phyloP scores from a whole-genome alignment of 306 rosid genomes.

The Malus asiatica region DNA sequence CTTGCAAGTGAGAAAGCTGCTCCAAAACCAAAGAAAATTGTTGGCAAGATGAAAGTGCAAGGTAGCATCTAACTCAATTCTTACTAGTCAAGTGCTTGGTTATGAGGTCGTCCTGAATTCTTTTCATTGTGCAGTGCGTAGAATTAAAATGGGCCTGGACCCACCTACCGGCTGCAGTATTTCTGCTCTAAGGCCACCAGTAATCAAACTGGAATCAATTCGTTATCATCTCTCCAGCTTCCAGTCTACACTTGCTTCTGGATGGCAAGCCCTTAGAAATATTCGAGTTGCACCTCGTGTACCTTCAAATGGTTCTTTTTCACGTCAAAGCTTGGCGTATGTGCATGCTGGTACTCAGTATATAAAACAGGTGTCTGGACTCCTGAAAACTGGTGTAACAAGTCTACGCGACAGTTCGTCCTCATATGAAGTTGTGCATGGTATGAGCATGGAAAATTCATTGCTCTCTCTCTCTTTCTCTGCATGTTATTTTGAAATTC shows the following conservation, averaged over 20 bases:
- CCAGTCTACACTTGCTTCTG: slow-evolving; percentile 66
- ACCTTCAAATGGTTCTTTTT: slow-evolving; percentile 72
- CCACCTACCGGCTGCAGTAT: slow-evolving; percentile 89
- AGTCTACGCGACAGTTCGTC: slow-evolving; percentile 77
- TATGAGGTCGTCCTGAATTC: slow-evolving; percentile 6
- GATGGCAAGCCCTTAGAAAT: slow-evolving; percentile 69
- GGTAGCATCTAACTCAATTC: slow-evolving; percentile 40
- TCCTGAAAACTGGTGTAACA: slow-evolving; percentile 77
- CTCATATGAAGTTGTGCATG: slow-evolving; percentile 85
- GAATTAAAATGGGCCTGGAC: slow-evolving; percentile 70
- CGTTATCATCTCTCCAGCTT: slow-evolving; percentile 45
- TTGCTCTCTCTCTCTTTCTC: neutral
- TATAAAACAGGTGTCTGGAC: slow-evolving; percentile 86
- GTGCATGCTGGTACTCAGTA: slow-evolving; percentile 88
- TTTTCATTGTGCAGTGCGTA: slow-evolving; percentile 63
- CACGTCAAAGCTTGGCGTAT: slow-evolving; percentile 84
- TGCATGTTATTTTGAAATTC: neutral
- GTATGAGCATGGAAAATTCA: slow-evolving; percentile 27
- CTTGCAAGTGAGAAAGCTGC: slow-evolving; percentile 74
- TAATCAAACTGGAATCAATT: slow-evolving; percentile 53
- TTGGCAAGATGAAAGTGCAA: slow-evolving; percentile 98
- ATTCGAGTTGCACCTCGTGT: slow-evolving; percentile 55
- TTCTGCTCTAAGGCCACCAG: slow-evolving; percentile 44
- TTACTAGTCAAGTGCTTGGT: slow-evolving; percentile 11
- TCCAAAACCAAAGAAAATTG: slow-evolving; percentile 73